phyloP scores from a whole-genome alignment of 805 yeast species.

The Wickerhamomyces bovis region DNA sequence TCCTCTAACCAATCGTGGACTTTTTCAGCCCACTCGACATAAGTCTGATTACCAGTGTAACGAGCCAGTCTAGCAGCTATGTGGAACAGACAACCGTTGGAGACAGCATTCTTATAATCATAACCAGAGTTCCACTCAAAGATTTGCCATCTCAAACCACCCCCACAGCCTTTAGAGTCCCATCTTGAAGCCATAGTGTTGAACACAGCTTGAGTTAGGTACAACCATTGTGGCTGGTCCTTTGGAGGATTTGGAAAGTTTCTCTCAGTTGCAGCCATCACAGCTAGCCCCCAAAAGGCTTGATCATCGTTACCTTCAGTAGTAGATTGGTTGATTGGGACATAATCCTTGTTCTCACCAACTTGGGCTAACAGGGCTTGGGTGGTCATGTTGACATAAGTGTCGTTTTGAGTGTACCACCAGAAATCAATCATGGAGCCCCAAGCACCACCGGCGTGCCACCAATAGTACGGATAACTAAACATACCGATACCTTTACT shows the following conservation, averaged over 20 bases:
- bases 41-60: constrained; percentile 66
- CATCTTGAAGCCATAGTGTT: constrained; percentile 79
- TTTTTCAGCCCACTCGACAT: constrained; percentile 65
- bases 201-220: constrained; percentile 77
- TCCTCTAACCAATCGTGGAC: constrained; percentile 73
- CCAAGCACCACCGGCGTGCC: constrained; percentile 84
- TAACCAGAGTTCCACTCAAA: constrained; percentile 86
- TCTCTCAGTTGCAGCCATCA: constrained; percentile 77
- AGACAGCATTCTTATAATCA: constrained; percentile 78
- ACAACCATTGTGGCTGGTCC: constrained; percentile 63
- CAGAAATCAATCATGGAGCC: constrained; percentile 57
- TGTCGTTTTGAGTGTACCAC: constrained; percentile 59
- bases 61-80: constrained; percentile 80
- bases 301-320: constrained; percentile 94
- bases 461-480: constrained; percentile 76
- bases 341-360: constrained; percentile 58
- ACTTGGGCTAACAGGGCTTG: constrained; percentile 59
- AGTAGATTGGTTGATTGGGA: constrained; percentile 75
- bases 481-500: constrained; percentile 76
- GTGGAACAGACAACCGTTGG: constrained; percentile 80
- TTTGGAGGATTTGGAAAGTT: constrained; percentile 68
- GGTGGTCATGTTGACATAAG: constrained; percentile 49
- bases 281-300: constrained; percentile 89
- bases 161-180: constrained; percentile 59
- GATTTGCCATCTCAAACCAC: constrained; percentile 91